These are phyloP conservation scores for Leavenworthia alabamica DNA, from an alignment of 345 rosid species.

Conservation along the genomic window DNA sequence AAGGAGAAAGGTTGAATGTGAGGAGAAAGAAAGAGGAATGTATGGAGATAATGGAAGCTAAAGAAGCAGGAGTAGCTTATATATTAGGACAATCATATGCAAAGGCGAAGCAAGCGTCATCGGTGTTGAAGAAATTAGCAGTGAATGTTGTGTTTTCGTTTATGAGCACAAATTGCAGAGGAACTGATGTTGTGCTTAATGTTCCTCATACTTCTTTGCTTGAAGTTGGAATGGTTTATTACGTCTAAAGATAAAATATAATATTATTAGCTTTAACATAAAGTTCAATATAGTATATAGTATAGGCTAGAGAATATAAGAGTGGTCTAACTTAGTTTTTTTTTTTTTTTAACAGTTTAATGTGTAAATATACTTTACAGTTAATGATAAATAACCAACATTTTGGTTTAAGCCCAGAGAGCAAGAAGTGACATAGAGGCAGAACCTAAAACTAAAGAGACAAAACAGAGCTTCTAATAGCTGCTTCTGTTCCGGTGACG, in stretches of 20 bases:
- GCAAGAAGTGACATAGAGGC: conserved; percentile 89
- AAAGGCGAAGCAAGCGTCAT: conserved; percentile 56
- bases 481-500: too few relatives aligned
- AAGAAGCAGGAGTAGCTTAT: conserved; percentile 62
- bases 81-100: conserved; percentile 63
- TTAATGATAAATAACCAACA: background rate
- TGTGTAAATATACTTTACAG: conserved; percentile 19
- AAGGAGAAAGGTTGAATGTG: background rate
- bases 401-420: conserved; percentile 60
- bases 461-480: conserved; percentile 66
- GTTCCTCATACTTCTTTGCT: conserved; percentile 63
- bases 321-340: conserved; percentile 3
- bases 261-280: conserved; percentile 3
- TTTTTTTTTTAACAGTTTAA: conserved; percentile 4
- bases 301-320: background rate
- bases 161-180: conserved; percentile 67
- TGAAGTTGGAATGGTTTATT: conserved; percentile 75
- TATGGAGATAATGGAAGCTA: conserved; percentile 45
- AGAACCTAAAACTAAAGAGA: conserved; percentile 67
- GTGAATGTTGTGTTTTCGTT: conserved; percentile 54
- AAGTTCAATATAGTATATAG: conserved; percentile 9
- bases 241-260: conserved; percentile 29
- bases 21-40: conserved; percentile 33
- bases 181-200: conserved; percentile 53
- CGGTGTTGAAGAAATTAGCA: conserved; percentile 52